Conservation (phyloP, 2,329 filamentous ascomycete genomes). For the Xylariaceae sp. region DNA sequence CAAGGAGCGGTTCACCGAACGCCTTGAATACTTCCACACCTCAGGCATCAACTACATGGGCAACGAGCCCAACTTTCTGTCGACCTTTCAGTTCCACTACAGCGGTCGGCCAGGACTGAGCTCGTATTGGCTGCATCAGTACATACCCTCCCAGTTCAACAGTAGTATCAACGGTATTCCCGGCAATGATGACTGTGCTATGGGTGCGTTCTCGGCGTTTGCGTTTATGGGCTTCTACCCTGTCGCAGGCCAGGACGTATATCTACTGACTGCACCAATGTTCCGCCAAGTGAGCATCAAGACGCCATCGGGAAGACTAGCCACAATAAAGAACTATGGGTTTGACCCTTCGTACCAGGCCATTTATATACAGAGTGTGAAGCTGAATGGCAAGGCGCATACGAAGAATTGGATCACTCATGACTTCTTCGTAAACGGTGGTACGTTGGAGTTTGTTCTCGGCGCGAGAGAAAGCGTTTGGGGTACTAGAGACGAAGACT, state of each 20-base stretch:
- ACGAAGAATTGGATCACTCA: slow-evolving; percentile 61
- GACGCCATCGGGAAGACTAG: slow-evolving; percentile 23
- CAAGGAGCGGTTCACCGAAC: slow-evolving; percentile 47
- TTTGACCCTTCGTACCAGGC: slow-evolving; percentile 29
- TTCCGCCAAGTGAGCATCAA: slow-evolving; percentile 41
- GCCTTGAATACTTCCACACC: slow-evolving; percentile 63
- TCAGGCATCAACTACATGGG: slow-evolving; percentile 64
- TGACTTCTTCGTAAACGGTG: slow-evolving; percentile 57
- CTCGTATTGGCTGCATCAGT: slow-evolving; percentile 53
- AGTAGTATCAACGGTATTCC: slow-evolving; percentile 46
- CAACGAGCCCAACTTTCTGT: slow-evolving; percentile 54
- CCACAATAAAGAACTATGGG: slow-evolving; percentile 41
- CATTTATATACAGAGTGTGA: slow-evolving; percentile 59
- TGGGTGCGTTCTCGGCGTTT: slow-evolving; percentile 49
- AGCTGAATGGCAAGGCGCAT: slow-evolving; percentile 52
- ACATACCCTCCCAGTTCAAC: slow-evolving; percentile 66
- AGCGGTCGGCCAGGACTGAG: slow-evolving; percentile 58
- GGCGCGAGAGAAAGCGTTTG: slow-evolving; percentile 51
- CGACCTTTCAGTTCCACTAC: slow-evolving; percentile 60
- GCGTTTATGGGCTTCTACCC: slow-evolving; percentile 52
- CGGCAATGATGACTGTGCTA: slow-evolving; percentile 54
- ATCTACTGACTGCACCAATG: slow-evolving; percentile 47
- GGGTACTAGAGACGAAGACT: slow-evolving; percentile 53
- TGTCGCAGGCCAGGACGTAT: slow-evolving; percentile 50
- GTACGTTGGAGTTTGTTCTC: slow-evolving; percentile 53